Evolutionary conservation across 1,284 basidiomycete species (phyloP), one percentile per base, ranked within the genome.

Genomic region (Phylloboletellus chloephorus): DNA sequence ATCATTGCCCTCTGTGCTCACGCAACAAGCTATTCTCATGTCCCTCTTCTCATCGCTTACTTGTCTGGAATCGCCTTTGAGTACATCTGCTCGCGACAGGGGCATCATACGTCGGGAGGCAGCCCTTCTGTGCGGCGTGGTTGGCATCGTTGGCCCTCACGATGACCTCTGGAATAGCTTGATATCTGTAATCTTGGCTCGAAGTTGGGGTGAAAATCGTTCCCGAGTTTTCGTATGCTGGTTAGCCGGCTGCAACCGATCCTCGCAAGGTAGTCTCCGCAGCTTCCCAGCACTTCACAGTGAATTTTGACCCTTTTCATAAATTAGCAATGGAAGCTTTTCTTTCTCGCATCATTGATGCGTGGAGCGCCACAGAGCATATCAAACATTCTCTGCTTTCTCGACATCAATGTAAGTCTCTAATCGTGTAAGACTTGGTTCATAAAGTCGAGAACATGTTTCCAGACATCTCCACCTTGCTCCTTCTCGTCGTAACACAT

Each of bases 311-410:
- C 32, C 22, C 23, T 21, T 39, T 34, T 13, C 20, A 15, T n/a
- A 29, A 35, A 39, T 39, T 39, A 82, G 79, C 66, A 9, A 63
- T 81, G 10, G 65, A 69, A 8, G 52, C 57, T 0, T 65, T 88
- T 35, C 60, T 80, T 20, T 56, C 67, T 25, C 66, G 63, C 36
- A 60, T 76, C 2, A 52, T 81, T 4, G 73, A 78, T n/a, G 52
- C 70, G 7, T 89, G 86, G 85, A 67, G 78, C 8, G 70, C 74
- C 12, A 60, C 76, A 5, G 78, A 82, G 17, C 81, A 88, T 52
- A 68, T 88, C 52, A 82, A 75, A 43, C 80, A 85, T 56, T 85
- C 86, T 1, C 59, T 85, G n/a, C 61, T 88, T 6, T 75, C 75
- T 17, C 68, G 71, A 12, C 84, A 88, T 60, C 75, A 66, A 45